Conservation (phyloP, 163 green algal genomes). For the Prototheca stagnorum region DNA sequence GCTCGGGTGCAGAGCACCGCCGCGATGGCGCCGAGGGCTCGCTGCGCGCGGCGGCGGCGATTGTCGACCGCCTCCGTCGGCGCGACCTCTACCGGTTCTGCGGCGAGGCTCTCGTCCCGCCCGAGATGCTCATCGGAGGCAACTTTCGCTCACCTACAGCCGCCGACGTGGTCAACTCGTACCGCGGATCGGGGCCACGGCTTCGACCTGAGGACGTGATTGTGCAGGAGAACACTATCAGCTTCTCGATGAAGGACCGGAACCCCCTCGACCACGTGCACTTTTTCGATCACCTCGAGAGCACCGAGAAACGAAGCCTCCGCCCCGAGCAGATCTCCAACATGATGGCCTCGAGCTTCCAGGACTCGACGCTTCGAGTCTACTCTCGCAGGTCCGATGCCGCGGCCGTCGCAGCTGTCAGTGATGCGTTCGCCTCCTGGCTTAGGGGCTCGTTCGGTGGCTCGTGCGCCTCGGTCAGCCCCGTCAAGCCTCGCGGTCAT, state of each 20-base stretch:
- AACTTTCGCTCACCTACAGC: conserved; percentile 13
- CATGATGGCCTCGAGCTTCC: conserved; percentile 22
- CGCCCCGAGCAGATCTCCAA: conserved; percentile 18
- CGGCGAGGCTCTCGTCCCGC: conserved; percentile 12
- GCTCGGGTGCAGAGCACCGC: no score
- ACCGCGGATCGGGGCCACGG: conserved; percentile 5
- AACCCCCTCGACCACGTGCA: conserved; percentile 35
- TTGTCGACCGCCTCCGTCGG: conserved; percentile 23
- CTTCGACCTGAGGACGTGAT: conserved; percentile 22
- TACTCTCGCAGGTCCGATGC: conserved; percentile 20
- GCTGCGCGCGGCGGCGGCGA: conserved; percentile 16
- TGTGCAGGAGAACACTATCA: conserved; percentile 26
- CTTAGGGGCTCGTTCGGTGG: not conserved
- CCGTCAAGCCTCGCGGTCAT: conserved; percentile 7
- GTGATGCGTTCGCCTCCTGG: conserved; percentile 29
- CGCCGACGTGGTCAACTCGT: conserved; percentile 20
- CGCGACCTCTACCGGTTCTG: conserved; percentile 32
- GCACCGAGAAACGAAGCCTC: conserved; percentile 20
- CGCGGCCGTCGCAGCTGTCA: conserved; percentile 14
- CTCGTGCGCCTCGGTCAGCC: conserved; percentile 5
- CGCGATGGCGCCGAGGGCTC: no score
- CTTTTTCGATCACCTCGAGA: conserved; percentile 31
- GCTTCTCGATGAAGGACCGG: conserved; percentile 15
- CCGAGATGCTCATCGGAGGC: conserved; percentile 8
- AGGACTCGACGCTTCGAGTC: conserved; percentile 28